Base-by-base conservation (phyloP, 78 protist genomes). In the slime mould (Dictyostelium discoideum) region DNA sequence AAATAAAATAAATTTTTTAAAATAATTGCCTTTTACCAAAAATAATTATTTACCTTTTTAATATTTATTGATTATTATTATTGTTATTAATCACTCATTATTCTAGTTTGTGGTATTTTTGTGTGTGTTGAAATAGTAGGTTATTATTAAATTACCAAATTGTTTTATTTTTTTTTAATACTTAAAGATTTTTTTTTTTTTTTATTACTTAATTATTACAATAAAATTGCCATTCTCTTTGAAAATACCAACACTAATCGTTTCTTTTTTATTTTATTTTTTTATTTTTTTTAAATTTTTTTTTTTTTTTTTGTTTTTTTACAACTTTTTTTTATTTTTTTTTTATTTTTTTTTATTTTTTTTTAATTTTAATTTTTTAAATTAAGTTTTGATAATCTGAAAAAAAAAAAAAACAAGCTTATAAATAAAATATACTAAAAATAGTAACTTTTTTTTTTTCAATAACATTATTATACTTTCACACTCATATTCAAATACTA, bases 201-300 rank as follows among this genome's bases (percentile, higher is more conserved):
- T 67, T 67, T 67, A 67, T 67, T 67, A 67, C 65, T 54, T 54
- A 54, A 1, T 54, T 54, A 67, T 67, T 67, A 67, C 32, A 67
- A 26, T 67, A 67, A 67, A 24, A 22, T 9, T 67, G 76, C 76
- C 76, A 67, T 67, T 67, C 76, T 67, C 76, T n/a, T 67, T 67
- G 76, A 63, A 67, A 67, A 67, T 67, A 67, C 76, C 76, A 67
- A 67, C 76, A 67, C 73, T 32, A 6, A 20, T 67, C 76, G 65
- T 54, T 67, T 67, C 24, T 24, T n/a, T 67, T 67, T 67, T 24
- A 32, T 67, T 24, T 67, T 67, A 9, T 67, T 67, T n/a, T 67
- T 67, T 67, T 67, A 5, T 67, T 67, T n/a, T 67, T 67, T 67
- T 67, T 0, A 10, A 10, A 18, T 67, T 67, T n/a, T 24, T 24